phyloP scores from a whole-genome alignment of 306 rosid species.

The Quercus wislizeni region DNA sequence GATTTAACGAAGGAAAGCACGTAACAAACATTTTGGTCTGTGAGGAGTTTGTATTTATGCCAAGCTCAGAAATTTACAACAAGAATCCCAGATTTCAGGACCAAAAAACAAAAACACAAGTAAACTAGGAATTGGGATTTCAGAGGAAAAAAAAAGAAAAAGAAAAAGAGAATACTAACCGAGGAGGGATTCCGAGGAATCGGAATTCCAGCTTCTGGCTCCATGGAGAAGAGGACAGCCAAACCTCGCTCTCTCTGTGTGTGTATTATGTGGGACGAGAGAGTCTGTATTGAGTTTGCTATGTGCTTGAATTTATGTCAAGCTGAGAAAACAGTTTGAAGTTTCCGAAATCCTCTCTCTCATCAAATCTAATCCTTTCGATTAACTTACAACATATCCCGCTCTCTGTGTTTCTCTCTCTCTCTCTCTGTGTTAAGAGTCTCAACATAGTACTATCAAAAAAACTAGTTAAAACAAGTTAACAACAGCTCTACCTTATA shows the following conservation, averaged over 20 bases:
- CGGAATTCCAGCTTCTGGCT: conserved; percentile 50
- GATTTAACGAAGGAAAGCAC: neutral
- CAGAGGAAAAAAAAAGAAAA: neutral
- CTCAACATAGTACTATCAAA: too few relatives aligned
- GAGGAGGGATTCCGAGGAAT: conserved; percentile 37
- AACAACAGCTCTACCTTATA: too few relatives aligned
- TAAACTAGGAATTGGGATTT: neutral
- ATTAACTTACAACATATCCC: neutral
- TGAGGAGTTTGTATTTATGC: too few relatives aligned
- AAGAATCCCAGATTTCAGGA: neutral
- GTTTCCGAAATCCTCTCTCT: neutral
- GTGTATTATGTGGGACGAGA: too few relatives aligned
- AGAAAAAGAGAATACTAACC: conserved; percentile 27
- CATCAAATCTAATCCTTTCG: neutral
- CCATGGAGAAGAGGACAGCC: conserved; percentile 37
- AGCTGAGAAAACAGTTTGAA: neutral
- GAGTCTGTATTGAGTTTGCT: too few relatives aligned
- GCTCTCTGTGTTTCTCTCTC: too few relatives aligned
- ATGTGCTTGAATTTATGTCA: neutral
- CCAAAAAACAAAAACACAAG: neutral
- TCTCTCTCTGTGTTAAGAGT: too few relatives aligned
- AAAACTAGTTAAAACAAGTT: too few relatives aligned
- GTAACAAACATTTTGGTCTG: neutral
- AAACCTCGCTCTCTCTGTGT: neutral
- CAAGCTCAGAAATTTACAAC: neutral